Conservation (phyloP, 768 basidiomycete genomes). For the Hericium erinaceus region DNA sequence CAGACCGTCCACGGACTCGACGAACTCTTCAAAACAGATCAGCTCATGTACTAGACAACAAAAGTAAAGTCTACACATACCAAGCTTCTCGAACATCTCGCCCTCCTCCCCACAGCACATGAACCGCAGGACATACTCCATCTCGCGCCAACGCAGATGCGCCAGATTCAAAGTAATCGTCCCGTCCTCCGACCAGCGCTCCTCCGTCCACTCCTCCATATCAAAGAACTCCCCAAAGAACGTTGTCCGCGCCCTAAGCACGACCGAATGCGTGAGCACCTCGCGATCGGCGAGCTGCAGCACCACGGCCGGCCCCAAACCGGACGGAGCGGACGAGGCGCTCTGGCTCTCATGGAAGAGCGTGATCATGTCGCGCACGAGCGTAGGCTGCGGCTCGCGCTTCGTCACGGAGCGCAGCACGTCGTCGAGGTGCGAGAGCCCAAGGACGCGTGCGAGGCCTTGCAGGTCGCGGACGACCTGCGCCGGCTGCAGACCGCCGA, state of each 20-base stretch:
- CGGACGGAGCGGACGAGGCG: conserved; percentile 8
- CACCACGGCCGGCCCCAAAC: conserved; percentile 56
- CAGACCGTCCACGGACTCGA: conserved; percentile 58
- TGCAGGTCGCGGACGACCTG: conserved; percentile 58
- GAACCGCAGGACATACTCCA: conserved; percentile 68
- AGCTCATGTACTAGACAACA: neutral
- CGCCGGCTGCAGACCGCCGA: conserved; percentile 31
- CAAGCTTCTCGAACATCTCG: conserved; percentile 63
- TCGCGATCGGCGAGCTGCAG: conserved; percentile 59
- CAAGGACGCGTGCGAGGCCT: conserved; percentile 45
- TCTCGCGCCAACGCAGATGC: conserved; percentile 65
- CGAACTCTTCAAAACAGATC: conserved; percentile 34
- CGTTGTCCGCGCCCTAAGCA: conserved; percentile 75
- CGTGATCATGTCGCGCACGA: conserved; percentile 38
- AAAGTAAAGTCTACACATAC: conserved; percentile 29
- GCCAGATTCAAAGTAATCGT: conserved; percentile 55
- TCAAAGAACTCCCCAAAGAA: conserved; percentile 83
- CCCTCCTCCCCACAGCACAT: conserved; percentile 65
- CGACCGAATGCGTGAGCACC: conserved; percentile 57
- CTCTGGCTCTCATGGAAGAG: conserved; percentile 37
- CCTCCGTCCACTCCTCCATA: conserved; percentile 69
- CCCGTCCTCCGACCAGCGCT: conserved; percentile 44
- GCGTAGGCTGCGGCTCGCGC: conserved; percentile 35
- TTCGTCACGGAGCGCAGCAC: conserved; percentile 59
- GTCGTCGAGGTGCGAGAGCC: conserved; percentile 42